These are phyloP conservation scores for Jamesozyma rosinii DNA, from an alignment of 805 yeast species.

Conservation along the genomic window DNA sequence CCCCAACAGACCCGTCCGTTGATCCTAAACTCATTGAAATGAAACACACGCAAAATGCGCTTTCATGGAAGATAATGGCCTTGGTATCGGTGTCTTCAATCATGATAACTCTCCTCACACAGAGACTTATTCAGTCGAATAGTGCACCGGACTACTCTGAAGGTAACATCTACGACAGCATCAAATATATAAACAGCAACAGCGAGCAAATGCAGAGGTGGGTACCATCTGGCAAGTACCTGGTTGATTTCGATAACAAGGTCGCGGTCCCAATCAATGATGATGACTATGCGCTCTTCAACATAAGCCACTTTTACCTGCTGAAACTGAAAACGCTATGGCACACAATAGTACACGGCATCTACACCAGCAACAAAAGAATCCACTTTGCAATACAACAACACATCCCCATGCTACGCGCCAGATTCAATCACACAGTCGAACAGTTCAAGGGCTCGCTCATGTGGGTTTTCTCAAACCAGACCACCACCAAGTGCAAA, in stretches of 20 bases:
- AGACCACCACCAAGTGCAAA: too few species aligned
- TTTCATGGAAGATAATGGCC: not conserved
- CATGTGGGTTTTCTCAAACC: too few species aligned
- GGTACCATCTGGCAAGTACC: slow-evolving; percentile 18
- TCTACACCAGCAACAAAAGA: not conserved
- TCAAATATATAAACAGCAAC: not conserved
- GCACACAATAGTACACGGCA: slow-evolving; percentile 5
- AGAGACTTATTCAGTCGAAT: not conserved
- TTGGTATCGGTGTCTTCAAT: not conserved
- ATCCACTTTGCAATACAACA: not conserved
- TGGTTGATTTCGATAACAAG: slow-evolving; percentile 20
- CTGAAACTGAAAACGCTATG: slow-evolving; percentile 9
- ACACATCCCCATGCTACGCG: too few species aligned
- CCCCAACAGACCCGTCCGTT: not conserved
- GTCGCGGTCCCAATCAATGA: slow-evolving; percentile 14
- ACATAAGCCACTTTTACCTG: slow-evolving; percentile 8
- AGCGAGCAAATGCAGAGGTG: slow-evolving; percentile 2
- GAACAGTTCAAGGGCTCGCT: too few species aligned
- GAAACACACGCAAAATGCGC: not conserved
- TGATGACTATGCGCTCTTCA: slow-evolving; percentile 4
- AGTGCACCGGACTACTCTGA: not conserved
- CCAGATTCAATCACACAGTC: too few species aligned
- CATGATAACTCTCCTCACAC: not conserved
- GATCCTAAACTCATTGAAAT: not conserved
- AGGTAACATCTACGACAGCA: not conserved